Evolutionary conservation across 1,284 basidiomycete species (phyloP).

Genomic region (Ceratobasidium sp.): DNA sequence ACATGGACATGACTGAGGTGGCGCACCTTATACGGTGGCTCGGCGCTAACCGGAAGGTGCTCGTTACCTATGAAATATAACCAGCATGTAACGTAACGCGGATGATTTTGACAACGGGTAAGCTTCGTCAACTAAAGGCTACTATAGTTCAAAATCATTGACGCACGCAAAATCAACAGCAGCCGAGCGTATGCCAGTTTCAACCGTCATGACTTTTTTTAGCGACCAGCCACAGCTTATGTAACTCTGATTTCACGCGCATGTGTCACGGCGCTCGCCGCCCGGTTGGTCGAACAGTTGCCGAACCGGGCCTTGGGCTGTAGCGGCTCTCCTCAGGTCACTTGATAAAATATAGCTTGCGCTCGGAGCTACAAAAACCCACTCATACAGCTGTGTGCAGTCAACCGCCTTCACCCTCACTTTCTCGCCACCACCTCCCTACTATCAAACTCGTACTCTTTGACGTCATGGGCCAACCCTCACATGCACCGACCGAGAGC

Average conservation of each 20-base stretch:
- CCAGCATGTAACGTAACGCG: too few species aligned
- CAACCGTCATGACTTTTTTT: neutral
- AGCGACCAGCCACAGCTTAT: neutral
- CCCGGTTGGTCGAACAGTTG: neutral
- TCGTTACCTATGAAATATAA: too few species aligned
- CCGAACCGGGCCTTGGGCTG: slow-evolving; percentile 19
- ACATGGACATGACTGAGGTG: too few species aligned
- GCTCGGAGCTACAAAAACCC: slow-evolving; percentile 44
- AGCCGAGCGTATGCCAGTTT: neutral
- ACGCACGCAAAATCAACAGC: too few species aligned
- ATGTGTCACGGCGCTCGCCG: slow-evolving; percentile 4
- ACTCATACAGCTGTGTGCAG: neutral
- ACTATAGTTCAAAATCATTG: too few species aligned
- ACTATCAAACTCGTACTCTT: slow-evolving; percentile 23
- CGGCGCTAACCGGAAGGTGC: too few species aligned
- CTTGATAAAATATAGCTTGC: slow-evolving; percentile 18
- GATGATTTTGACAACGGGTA: too few species aligned
- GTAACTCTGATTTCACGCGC: slow-evolving; percentile 20
- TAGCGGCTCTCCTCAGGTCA: neutral
- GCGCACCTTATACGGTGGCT: too few species aligned
- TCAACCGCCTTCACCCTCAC: neutral
- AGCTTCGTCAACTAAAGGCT: too few species aligned
- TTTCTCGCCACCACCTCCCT: slow-evolving; percentile 6
- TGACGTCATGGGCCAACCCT: slow-evolving; percentile 65
- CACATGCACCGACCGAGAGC: slow-evolving; percentile 56